Base-by-base conservation (phyloP, 345 rosid genomes). In the Eucalyptus cloeziana region DNA sequence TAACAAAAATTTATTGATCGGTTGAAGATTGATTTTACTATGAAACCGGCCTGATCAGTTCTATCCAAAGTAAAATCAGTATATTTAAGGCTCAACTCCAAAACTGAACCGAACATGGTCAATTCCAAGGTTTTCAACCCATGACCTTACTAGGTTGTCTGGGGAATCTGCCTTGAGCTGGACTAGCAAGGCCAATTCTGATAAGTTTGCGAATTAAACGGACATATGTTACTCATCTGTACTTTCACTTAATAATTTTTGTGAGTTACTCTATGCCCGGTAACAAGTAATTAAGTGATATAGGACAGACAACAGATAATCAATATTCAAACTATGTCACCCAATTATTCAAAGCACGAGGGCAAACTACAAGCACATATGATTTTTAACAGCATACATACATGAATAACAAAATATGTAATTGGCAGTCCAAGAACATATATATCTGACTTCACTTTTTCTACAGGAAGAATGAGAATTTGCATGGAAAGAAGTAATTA, bases 211-310 rank as follows among this genome's bases (percentile, higher is more conserved):
- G 2, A 14, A 13, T n/a, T 30, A 15, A 30, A 30, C 0, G 19
- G 17, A n/a, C 17, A 14, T 9, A 11, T n/a, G 9, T 1, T 62
- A 27, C 31, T 30, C 16, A 62, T 9, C 33, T 2, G 0, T 30
- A 13, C 33, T 62, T 62, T 13, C 33, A 7, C 71, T 30, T 30
- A 2, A 30, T 13, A 30, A 62, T 30, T 62, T 62, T 30, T 30
- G 37, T 4, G 3, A 64, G 37, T n/a, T 31, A 30, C 7, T 64
- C 19, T n/a, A 13, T 14, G 33, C 0, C 37, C 1, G 0, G 7
- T 30, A 64, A 64, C 17, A 4, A 64, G 19, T n/a, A 7, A 64
- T 64, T n/a, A n/a, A 64, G 13, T 7, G 2, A 13, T 64, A n/a
- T 64, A 64, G 37, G 17, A 13, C 10, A 64, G 3, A 30, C 30